Conservation (phyloP, 768 basidiomycete species). For the Collybia mongolica region DNA sequence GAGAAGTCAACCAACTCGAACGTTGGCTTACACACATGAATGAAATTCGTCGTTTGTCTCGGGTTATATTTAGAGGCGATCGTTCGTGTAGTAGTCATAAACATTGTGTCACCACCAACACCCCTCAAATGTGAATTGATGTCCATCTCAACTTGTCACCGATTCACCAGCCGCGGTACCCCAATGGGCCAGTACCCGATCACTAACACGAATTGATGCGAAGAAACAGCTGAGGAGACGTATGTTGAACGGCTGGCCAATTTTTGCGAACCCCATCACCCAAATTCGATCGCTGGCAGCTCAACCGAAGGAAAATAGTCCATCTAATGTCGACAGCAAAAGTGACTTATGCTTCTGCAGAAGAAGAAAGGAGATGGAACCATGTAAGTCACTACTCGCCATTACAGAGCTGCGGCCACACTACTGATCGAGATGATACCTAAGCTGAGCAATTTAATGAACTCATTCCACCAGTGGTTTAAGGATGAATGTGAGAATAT, state of each 20-base stretch:
- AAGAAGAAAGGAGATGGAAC: slow-evolving; percentile 24
- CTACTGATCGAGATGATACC: background rate
- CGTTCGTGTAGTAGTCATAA: background rate
- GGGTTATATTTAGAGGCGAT: background rate
- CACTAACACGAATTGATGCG: too few relatives aligned
- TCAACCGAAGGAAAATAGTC: too few relatives aligned
- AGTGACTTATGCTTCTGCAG: slow-evolving; percentile 8
- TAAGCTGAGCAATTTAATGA: slow-evolving; percentile 33
- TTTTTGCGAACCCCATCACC: too few relatives aligned
- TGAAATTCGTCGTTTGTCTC: background rate
- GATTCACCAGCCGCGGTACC: too few relatives aligned
- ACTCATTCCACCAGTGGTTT: slow-evolving; percentile 38
- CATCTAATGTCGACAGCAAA: background rate
- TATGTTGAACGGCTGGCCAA: too few relatives aligned
- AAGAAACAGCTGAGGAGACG: too few relatives aligned
- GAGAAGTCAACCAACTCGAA: background rate
- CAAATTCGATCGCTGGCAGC: too few relatives aligned
- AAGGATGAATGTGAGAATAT: slow-evolving; percentile 27
- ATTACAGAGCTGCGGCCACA: background rate
- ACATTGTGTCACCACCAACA: background rate
- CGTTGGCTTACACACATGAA: too few relatives aligned
- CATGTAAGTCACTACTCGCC: background rate
- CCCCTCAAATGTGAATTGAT: too few relatives aligned
- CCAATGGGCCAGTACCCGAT: too few relatives aligned
- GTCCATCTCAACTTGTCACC: too few relatives aligned